Percentiles rank a stretch among this genome's conserved stretches.
Evolutionary conservation across 148 eudicot species (phyloP).

Genomic region (Arbutus unedo): DNA sequence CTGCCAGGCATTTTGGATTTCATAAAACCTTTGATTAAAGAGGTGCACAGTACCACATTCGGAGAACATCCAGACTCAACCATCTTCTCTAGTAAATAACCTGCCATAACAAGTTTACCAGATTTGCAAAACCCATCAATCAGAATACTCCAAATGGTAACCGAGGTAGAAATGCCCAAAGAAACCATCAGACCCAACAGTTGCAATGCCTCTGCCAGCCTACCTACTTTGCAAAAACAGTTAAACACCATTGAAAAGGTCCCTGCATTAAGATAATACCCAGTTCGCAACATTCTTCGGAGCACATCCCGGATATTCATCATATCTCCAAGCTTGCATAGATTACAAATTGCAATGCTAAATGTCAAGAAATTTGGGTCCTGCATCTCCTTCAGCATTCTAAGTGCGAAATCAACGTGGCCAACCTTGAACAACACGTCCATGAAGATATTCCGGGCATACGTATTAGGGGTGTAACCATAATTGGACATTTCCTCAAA

Average conservation of each 20-base stretch:
- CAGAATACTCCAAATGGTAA: conserved; percentile 40
- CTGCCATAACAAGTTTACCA: conserved; percentile 34
- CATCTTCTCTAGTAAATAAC: conserved; percentile 45
- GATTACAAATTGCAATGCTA: conserved; percentile 40
- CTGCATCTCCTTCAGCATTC: conserved; percentile 25
- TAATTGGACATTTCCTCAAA: conserved; percentile 33
- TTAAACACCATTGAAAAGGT: conserved; percentile 34
- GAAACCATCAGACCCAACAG: conserved; percentile 36
- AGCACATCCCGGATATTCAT: conserved; percentile 29
- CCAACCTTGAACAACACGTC: conserved; percentile 45
- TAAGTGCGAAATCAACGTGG: conserved; percentile 28
- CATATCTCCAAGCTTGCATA: conserved; percentile 44
- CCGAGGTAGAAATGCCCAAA: conserved; percentile 34
- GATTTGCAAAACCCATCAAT: conserved; percentile 46
- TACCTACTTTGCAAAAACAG: conserved; percentile 42
- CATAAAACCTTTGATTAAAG: conserved; percentile 42
- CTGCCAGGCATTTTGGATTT: conserved; percentile 30
- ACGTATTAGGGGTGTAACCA: conserved; percentile 43
- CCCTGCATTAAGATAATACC: conserved; percentile 36
- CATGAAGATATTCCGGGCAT: conserved; percentile 39
- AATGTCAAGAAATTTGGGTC: conserved; percentile 41
- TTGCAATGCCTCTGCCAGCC: conserved; percentile 35
- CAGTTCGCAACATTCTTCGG: conserved; percentile 33
- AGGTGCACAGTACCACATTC: conserved; percentile 45
- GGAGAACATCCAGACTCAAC: conserved; percentile 41